Evolutionary conservation across 345 rosid species (phyloP).

Genomic region (Litchi chinensis): DNA sequence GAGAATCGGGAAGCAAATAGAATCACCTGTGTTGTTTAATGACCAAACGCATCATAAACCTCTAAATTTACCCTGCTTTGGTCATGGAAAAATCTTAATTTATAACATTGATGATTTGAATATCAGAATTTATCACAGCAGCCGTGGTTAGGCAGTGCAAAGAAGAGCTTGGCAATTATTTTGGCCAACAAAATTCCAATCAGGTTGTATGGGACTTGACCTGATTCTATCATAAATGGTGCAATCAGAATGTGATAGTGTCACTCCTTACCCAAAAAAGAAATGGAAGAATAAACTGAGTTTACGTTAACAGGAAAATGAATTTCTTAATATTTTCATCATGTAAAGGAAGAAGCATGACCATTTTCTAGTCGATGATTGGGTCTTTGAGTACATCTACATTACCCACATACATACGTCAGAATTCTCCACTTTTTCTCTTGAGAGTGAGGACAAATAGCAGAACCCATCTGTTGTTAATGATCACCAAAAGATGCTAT

Average conservation of each 20-base stretch:
- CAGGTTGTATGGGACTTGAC: neutral
- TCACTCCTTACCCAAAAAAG: too few relatives aligned
- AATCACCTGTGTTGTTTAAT: too few relatives aligned
- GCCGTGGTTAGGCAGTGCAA: neutral
- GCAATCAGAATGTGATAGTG: too few relatives aligned
- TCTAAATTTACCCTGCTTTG: too few relatives aligned
- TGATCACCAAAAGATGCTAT: neutral
- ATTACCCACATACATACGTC: neutral
- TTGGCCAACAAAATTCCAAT: neutral
- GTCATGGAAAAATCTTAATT: too few relatives aligned
- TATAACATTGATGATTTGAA: too few relatives aligned
- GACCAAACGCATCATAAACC: too few relatives aligned
- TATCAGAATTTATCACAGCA: too few relatives aligned
- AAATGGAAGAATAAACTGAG: too few relatives aligned
- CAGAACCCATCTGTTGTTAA: neutral
- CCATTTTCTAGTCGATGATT: neutral
- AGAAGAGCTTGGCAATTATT: neutral
- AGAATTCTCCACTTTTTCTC: neutral
- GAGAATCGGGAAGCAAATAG: neutral
- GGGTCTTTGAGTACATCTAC: neutral
- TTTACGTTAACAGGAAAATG: neutral
- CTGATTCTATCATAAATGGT: too few relatives aligned
- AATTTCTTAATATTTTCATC: neutral
- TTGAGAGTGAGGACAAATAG: neutral
- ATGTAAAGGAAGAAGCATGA: neutral